Evolutionary conservation across 2,329 filamentous ascomycete genomes (phyloP).

Genomic region (Sarocladium kiliense): DNA sequence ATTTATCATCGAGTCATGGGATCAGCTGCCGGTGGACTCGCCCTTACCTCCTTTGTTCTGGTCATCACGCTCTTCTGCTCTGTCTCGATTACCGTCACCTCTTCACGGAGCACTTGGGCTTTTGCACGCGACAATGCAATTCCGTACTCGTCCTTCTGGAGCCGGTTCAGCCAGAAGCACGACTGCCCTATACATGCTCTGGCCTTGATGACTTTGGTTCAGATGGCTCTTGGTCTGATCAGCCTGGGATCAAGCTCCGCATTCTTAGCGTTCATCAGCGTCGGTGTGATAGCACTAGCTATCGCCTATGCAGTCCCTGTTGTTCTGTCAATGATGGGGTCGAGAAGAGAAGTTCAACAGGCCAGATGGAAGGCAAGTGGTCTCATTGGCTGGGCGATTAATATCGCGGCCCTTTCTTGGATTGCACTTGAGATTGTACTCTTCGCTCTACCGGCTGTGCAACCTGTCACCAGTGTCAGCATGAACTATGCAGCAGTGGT

Average conservation of each 20-base stretch:
- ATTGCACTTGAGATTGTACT: conserved; percentile 47
- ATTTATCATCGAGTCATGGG: conserved; percentile 49
- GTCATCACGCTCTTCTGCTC: conserved; percentile 54
- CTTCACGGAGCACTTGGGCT: conserved; percentile 55
- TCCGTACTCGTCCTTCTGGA: conserved; percentile 45
- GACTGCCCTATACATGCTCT: conserved; percentile 54
- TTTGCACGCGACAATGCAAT: conserved; percentile 55
- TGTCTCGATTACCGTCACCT: conserved; percentile 53
- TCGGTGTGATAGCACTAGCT: background rate
- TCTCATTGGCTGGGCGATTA: conserved; percentile 38
- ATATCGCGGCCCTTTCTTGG: conserved; percentile 42
- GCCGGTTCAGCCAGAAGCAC: conserved; percentile 43
- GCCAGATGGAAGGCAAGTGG: background rate
- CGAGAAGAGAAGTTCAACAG: background rate
- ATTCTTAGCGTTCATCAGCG: background rate
- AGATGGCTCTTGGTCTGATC: conserved; percentile 50
- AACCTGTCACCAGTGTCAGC: conserved; percentile 38
- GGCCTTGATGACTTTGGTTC: conserved; percentile 29
- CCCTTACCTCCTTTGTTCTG: conserved; percentile 46
- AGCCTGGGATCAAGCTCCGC: conserved; percentile 40
- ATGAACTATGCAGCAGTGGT: conserved; percentile 57
- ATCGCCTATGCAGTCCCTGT: background rate
- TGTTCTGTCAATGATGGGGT: background rate
- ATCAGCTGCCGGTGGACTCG: conserved; percentile 43
- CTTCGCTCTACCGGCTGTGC: conserved; percentile 46